These are phyloP conservation scores for Moelleriella libera DNA, from an alignment of 2,329 filamentous ascomycete species.

Conservation along the genomic window DNA sequence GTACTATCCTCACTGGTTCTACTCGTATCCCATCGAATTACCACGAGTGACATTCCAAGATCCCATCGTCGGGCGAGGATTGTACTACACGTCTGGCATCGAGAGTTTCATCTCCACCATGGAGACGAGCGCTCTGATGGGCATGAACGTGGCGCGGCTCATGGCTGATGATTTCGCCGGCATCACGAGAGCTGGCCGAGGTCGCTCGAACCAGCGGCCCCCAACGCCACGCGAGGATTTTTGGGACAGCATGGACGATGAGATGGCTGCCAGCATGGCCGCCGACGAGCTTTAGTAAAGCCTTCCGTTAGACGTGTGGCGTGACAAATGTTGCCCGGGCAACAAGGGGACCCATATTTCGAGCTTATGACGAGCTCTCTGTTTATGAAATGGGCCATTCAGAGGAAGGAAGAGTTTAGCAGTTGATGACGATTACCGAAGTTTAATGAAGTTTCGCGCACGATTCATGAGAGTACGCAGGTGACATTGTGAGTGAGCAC, in stretches of 20 bases:
- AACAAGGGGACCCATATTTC: no score
- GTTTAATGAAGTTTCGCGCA: no score
- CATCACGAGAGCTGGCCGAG: conserved; percentile 2
- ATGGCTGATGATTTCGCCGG: conserved; percentile 44
- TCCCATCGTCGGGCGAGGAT: conserved; percentile 46
- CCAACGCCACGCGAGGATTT: conserved; percentile 3
- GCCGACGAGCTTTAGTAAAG: conserved; percentile 7
- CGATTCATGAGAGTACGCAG: no score
- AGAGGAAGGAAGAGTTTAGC: not conserved
- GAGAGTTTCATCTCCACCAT: conserved; percentile 94
- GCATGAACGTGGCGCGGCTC: conserved; percentile 66
- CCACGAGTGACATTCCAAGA: conserved; percentile 83
- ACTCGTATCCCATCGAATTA: conserved; percentile 75
- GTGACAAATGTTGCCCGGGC: not conserved
- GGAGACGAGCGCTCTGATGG: conserved; percentile 91
- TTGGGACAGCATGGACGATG: conserved; percentile 7
- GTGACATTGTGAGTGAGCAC: no score
- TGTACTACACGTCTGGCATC: conserved; percentile 65
- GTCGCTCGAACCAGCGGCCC: not conserved
- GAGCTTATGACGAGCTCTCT: no score
- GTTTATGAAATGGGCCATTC: not conserved
- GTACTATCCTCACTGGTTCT: conserved; percentile 64
- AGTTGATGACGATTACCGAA: no score
- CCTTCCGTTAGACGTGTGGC: not conserved
- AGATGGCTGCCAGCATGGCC: conserved; percentile 6